Percentiles rank a stretch among this genome's conserved stretches.
Evolutionary conservation across 2,329 filamentous ascomycete species (phyloP).

Genomic region (Ascochyta koolunga): DNA sequence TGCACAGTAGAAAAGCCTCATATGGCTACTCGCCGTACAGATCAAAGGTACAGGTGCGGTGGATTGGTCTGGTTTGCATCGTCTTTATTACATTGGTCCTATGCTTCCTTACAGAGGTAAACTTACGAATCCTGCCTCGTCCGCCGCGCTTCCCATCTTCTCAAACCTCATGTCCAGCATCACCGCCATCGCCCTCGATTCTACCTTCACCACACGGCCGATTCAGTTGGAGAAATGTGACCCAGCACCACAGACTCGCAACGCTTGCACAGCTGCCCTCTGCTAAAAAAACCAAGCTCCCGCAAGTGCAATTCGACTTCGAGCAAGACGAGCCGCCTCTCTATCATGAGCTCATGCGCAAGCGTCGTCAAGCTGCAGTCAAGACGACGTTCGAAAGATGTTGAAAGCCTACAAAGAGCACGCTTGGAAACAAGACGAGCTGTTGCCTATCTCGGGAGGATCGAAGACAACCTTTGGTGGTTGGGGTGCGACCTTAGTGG

Average conservation of each 20-base stretch:
- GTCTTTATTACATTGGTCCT: conserved; percentile 18
- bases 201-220: conserved; percentile 3
- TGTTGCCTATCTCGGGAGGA: conserved; percentile 71
- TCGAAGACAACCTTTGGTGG: conserved; percentile 82
- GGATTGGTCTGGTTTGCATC: conserved; percentile 18
- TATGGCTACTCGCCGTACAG: conserved; percentile 12
- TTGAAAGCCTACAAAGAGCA: conserved; percentile 77
- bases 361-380: conserved; percentile 68
- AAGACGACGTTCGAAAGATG: conserved; percentile 75
- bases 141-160: conserved; percentile 13
- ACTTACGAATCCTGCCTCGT: conserved; percentile 16
- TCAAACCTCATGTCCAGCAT: conserved; percentile 22
- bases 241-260: conserved; percentile 44
- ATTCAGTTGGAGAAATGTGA: conserved; percentile 24
- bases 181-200: conserved; percentile 20
- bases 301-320: conserved; percentile 75
- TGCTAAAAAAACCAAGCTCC: conserved; percentile 69
- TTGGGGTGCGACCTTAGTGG: conserved; percentile 85
- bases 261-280: conserved; percentile 76
- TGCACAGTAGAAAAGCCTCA: conserved; percentile 21
- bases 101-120: conserved; percentile 9
- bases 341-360: conserved; percentile 57
- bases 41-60: conserved; percentile 18
- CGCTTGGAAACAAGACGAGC: conserved; percentile 85
- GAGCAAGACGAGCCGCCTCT: conserved; percentile 50